Evolutionary conservation across 371 early-diverging fungal species (phyloP).

Genomic region (Mucor saturninus): DNA sequence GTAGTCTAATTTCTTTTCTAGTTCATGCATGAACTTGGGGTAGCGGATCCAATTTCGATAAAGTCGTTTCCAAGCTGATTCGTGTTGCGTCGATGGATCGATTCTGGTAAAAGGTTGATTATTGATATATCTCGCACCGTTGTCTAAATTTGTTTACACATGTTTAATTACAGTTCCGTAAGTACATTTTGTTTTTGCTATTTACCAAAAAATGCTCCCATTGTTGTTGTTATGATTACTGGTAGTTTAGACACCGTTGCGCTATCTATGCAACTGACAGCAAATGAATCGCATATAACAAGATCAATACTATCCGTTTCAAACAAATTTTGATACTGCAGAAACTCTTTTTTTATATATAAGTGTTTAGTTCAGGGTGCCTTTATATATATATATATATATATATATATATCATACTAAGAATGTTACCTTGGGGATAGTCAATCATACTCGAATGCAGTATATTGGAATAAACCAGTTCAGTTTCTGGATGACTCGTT

Average conservation of each 20-base stretch:
- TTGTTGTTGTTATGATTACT: constrained; percentile 13
- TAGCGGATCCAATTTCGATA: constrained; percentile 2
- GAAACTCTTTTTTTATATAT: constrained; percentile 5
- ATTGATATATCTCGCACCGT: constrained; percentile 28
- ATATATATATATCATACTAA: neutral
- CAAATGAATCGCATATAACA: constrained; percentile 17
- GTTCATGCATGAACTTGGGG: neutral
- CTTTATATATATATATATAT: neutral
- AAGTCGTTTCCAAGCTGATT: constrained; percentile 2
- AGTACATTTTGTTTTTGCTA: neutral
- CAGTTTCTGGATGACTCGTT: neutral
- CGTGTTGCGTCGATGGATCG: constrained; percentile 17
- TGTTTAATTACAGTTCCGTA: too few relatives aligned
- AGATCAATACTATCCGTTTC: constrained; percentile 1
- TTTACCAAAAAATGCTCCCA: constrained; percentile 10
- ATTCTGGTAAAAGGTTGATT: constrained; percentile 4
- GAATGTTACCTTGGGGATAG: neutral
- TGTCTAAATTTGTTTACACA: constrained; percentile 8
- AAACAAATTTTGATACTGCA: neutral
- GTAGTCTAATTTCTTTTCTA: neutral
- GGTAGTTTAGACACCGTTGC: constrained; percentile 9
- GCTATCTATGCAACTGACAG: constrained; percentile 7
- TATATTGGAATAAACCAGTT: neutral
- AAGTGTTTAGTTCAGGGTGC: neutral
- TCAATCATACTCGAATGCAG: neutral